Base-by-base conservation (phyloP, 352 stramenopile species). In the Phytophthora citrophthora region DNA sequence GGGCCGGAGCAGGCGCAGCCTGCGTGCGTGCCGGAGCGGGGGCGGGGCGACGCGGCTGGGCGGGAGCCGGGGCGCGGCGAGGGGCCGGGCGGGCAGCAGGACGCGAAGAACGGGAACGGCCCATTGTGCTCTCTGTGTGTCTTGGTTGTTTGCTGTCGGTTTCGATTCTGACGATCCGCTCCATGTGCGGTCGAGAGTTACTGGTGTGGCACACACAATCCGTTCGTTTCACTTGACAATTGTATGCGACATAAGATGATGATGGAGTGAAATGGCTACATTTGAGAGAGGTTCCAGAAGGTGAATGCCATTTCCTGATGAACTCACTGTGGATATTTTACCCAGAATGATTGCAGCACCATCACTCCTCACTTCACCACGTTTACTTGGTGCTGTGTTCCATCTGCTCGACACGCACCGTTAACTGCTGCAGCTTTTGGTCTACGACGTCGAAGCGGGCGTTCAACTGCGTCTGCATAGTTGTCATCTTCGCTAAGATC, bases 91-190 rank as follows among this genome's bases (percentile, higher is more conserved):
- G 68, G 29, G 68, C 51, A 16, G 72, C 62, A 13, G 73, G 61
- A 49, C 81, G 78, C 15, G 84, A 91, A 47, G 69, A 84, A 74
- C 83, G 79, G 27, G 85, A 93, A 65, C 82, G 82, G 60, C 71
- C 85, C 85, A 93, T 90, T 6, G 1, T 34, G 29, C 29, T 34
- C 29, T 64, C 11, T 49, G 24, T 67, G 16, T 24, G 29, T 77
- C 54, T 62, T 72, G 62, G 36, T 74, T 61, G 61, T 18, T 55
- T 49, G 44, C 43, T 63, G 36, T 63, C 48, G 64, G 47, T 61
- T 54, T 64, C 64, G 50, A 70, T 78, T 76, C 61, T 77, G 71
- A 48, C 53, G 70, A 64, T 78, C 52, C 41, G 12, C 29, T 13
- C 29, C 29, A 34, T 10, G 31, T 38, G 23, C n/a, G 27, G 47